Evolutionary conservation across 306 rosid species (phyloP).

Genomic region (Potentilla sterilis): DNA sequence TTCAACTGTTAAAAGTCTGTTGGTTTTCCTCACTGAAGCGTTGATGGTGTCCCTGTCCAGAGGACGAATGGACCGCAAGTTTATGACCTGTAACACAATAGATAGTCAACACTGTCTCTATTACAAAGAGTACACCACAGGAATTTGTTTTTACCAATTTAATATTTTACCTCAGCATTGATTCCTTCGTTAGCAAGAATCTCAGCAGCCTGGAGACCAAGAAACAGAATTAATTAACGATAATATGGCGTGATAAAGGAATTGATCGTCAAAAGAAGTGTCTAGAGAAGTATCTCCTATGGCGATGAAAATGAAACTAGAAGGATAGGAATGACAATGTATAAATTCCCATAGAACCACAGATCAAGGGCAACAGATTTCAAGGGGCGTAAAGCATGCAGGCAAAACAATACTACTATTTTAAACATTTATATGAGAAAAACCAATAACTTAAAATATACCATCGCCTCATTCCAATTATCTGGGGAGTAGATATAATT

Average conservation of each 20-base stretch:
- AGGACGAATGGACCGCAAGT: slow-evolving; percentile 92
- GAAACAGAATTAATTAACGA: slow-evolving; percentile 29
- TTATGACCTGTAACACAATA: slow-evolving; percentile 57
- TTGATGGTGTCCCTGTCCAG: slow-evolving; percentile 89
- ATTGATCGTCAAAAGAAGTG: not conserved
- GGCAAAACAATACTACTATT: not conserved
- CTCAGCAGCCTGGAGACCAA: slow-evolving; percentile 82
- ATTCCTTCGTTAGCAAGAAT: slow-evolving; percentile 85
- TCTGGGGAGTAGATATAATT: not conserved
- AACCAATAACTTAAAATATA: not conserved
- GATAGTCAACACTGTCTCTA: slow-evolving; percentile 18
- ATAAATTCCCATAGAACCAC: not conserved
- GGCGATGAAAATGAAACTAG: not conserved
- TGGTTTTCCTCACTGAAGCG: slow-evolving; percentile 92
- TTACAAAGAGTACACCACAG: slow-evolving; percentile 10
- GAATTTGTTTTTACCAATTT: slow-evolving; percentile 1
- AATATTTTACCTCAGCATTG: slow-evolving; percentile 78
- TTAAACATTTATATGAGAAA: not conserved
- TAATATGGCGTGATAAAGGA: slow-evolving; percentile 5
- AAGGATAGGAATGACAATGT: not conserved
- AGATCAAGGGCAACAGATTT: not conserved
- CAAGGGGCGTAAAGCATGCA: not conserved
- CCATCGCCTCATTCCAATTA: not conserved
- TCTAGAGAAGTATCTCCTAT: not conserved
- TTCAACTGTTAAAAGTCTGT: slow-evolving; percentile 86